Base-by-base conservation (phyloP, 441 rosid species). In the Gossypium schwendimanii region DNA sequence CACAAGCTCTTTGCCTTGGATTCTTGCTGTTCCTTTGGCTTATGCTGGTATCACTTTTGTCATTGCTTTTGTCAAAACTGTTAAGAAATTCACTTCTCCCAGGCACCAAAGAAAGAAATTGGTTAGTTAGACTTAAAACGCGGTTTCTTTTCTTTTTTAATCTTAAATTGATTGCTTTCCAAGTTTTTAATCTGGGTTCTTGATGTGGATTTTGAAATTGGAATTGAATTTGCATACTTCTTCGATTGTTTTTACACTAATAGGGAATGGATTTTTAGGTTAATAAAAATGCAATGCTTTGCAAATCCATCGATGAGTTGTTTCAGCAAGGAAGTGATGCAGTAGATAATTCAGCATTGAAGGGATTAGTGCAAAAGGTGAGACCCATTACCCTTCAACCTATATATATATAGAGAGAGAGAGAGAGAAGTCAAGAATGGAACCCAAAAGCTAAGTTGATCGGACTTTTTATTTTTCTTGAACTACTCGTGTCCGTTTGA, bases 1-100 rank as follows among this genome's bases (percentile, higher is more conserved):
- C 58, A 83, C 78, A 64, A 91, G 96, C 84, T 87, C 92, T 72
- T 76, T 94, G 75, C 99, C 99, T 24, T 92, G 96, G 98, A 85
- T 94, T 61, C 93, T 94, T 53, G 97, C 97, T 9, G 79, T 89
- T 12, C 99, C 99, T 28, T 62, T 92, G n/a, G 88, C 88, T 67
- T 94, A 91, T 81, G 85, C 80, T 63, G 96, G 91, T 14, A 63
- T 84, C 49, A 88, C 94, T 18, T 92, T 94, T 69, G 89, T 86
- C 52, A 80, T 89, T 66, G 99, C 99, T 10, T 72, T 92, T 33
- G 92, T 89, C 20, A 92, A 88, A 85, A 88, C 95, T 66, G 87
- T 91, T 63, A 76, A 81, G 81, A 95, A 88, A 76, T 86, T 87
- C 63, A 81, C 85, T 75, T 94, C 99, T 50, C 98, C 98, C 5